Percentiles rank a stretch among this genome's conserved stretches.
phyloP scores from a whole-genome alignment of 140 eudicot species.

The Artemisia princeps region DNA sequence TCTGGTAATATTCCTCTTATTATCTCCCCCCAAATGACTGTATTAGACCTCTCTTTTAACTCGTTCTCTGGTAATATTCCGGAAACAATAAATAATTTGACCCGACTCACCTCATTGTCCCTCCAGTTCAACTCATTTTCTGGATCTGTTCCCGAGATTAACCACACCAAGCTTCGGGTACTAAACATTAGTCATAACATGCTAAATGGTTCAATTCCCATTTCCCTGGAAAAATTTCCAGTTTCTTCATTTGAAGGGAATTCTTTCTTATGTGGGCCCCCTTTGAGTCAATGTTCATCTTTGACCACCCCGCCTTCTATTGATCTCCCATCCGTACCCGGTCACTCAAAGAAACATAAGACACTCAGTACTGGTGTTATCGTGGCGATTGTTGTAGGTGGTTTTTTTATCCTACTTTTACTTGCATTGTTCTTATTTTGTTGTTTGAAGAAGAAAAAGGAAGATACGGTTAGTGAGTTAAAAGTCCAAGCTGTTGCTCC shows the following conservation, averaged over 20 bases:
- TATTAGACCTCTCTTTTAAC: slow-evolving; percentile 65
- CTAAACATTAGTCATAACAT: slow-evolving; percentile 60
- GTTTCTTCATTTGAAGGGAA: slow-evolving; percentile 66
- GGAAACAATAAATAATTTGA: slow-evolving; percentile 29
- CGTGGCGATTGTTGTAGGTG: slow-evolving; percentile 50
- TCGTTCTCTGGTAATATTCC: slow-evolving; percentile 53
- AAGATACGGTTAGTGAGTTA: slow-evolving; percentile 24
- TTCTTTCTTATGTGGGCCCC: slow-evolving; percentile 62
- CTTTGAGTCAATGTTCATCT: slow-evolving; percentile 44
- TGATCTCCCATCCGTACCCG: slow-evolving; percentile 22
- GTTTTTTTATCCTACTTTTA: slow-evolving; percentile 33
- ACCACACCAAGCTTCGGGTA: slow-evolving; percentile 41
- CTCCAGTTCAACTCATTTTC: slow-evolving; percentile 55
- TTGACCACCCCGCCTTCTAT: slow-evolving; percentile 28
- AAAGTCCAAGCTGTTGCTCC: slow-evolving; percentile 45
- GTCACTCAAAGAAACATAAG: slow-evolving; percentile 20
- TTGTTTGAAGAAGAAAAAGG: slow-evolving; percentile 45
- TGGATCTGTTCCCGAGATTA: slow-evolving; percentile 52
- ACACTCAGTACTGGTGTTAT: slow-evolving; percentile 45
- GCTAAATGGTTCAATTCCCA: slow-evolving; percentile 60
- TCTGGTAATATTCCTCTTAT: slow-evolving; percentile 48
- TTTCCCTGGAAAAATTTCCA: slow-evolving; percentile 58
- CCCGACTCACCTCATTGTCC: slow-evolving; percentile 41
- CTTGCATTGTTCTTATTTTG: slow-evolving; percentile 24
- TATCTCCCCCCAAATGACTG: slow-evolving; percentile 41